Percentiles rank a stretch among this genome's conserved stretches.
phyloP scores from a whole-genome alignment of 2,329 filamentous ascomycete species.

The Alternaria brassicae region DNA sequence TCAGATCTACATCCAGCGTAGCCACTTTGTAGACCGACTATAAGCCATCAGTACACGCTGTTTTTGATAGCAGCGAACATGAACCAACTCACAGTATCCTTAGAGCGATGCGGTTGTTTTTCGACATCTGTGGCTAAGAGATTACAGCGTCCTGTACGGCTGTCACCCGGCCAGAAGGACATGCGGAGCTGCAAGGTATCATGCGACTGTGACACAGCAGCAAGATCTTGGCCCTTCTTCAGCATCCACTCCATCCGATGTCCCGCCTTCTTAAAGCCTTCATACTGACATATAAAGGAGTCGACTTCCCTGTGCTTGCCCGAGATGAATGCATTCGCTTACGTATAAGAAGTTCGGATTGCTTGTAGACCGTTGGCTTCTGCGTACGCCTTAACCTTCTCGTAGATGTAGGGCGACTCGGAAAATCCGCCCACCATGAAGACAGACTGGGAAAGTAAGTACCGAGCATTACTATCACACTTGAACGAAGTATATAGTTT shows the following conservation, averaged over 20 bases:
- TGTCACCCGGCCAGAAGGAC: not conserved
- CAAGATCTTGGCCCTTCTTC: conserved; percentile 26
- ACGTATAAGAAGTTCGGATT: conserved; percentile 30
- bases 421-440: conserved; percentile 42
- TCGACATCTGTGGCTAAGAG: not conserved
- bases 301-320: conserved; percentile 19
- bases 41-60: not conserved
- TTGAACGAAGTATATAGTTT: too few relatives aligned
- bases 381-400: conserved; percentile 16
- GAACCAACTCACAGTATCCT: not conserved
- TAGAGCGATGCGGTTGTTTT: not conserved
- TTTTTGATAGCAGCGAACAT: not conserved
- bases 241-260: conserved; percentile 28
- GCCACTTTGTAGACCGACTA: conserved; percentile 21
- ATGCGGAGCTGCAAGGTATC: accelerated
- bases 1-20: conserved; percentile 17
- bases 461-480: conserved; percentile 1
- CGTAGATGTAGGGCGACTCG: conserved; percentile 31
- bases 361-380: conserved; percentile 3
- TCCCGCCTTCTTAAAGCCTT: not conserved
- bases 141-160: not conserved
- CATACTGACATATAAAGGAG: not conserved
- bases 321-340: conserved; percentile 2
- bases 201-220: not conserved
- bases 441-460: conserved; percentile 17